Conservation (phyloP, 139 green algal species). For the Penium margaritaceum region DNA sequence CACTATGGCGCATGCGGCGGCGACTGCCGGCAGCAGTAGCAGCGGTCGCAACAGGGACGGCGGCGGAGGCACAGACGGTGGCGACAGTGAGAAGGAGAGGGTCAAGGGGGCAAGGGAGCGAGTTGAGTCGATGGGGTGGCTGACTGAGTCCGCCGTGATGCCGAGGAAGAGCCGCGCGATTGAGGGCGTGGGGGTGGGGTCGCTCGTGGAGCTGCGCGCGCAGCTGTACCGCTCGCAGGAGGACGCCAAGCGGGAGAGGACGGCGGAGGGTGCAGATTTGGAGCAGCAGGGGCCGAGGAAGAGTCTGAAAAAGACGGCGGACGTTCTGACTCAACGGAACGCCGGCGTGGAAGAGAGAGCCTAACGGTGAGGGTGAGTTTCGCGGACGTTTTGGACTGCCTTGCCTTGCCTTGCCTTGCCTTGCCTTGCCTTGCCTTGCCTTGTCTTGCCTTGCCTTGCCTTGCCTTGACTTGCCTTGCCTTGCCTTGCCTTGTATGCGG, state of each 20-base stretch:
- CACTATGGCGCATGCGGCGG: too few relatives aligned
- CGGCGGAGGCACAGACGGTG: too few relatives aligned
- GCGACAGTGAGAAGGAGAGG: too few relatives aligned
- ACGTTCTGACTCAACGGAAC: slow-evolving; percentile 57
- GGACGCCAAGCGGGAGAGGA: slow-evolving; percentile 49
- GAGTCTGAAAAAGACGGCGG: slow-evolving; percentile 21
- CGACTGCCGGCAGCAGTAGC: too few relatives aligned
- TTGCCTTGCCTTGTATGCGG: too few relatives aligned
- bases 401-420: neutral
- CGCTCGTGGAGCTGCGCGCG: slow-evolving; percentile 66
- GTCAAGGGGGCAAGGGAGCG: slow-evolving; percentile 18
- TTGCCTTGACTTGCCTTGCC: too few relatives aligned
- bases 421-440: too few relatives aligned
- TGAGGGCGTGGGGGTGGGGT: slow-evolving; percentile 63
- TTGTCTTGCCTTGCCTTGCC: too few relatives aligned
- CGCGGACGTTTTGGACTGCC: neutral
- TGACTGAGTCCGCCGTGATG: slow-evolving; percentile 59
- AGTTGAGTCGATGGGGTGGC: slow-evolving; percentile 61
- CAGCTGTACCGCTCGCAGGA: slow-evolving; percentile 67
- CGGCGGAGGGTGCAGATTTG: slow-evolving; percentile 23
- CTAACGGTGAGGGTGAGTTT: slow-evolving; percentile 12
- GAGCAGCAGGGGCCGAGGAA: neutral
- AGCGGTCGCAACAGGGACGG: too few relatives aligned
- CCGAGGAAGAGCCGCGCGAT: slow-evolving; percentile 64
- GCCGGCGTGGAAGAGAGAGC: slow-evolving; percentile 60